Evolutionary conservation across 2,329 filamentous ascomycete species (phyloP).

Genomic region (Talaromyces sp.): DNA sequence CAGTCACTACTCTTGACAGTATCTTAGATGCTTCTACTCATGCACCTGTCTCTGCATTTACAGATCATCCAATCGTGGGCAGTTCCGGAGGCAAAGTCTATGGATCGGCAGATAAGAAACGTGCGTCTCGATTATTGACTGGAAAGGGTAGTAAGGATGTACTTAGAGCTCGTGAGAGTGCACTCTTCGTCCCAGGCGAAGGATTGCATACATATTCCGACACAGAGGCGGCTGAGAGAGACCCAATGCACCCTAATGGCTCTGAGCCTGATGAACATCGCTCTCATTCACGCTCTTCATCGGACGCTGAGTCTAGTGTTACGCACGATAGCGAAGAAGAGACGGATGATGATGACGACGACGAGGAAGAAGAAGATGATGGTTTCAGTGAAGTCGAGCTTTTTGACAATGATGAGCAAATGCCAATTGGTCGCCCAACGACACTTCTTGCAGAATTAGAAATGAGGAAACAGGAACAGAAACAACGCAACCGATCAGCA

Average conservation of each 20-base stretch:
- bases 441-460: constrained; percentile 91
- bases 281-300: constrained; percentile 15
- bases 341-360: constrained; percentile 17
- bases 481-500: constrained; percentile 67
- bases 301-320: constrained; percentile 5
- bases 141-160: constrained; percentile 28
- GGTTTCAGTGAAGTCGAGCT: constrained; percentile 45
- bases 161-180: constrained; percentile 17
- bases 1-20: constrained; percentile 80
- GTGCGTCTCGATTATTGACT: constrained; percentile 19
- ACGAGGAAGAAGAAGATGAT: constrained; percentile 33
- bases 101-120: constrained; percentile 42
- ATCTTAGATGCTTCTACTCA: constrained; percentile 84
- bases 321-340: constrained; percentile 15
- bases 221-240: constrained; percentile 22
- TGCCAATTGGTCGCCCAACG: constrained; percentile 68
- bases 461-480: constrained; percentile 82
- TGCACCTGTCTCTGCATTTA: constrained; percentile 87
- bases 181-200: constrained; percentile 2
- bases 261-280: constrained; percentile 20
- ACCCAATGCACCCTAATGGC: constrained; percentile 8
- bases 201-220: constrained; percentile 1
- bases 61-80: constrained; percentile 78
- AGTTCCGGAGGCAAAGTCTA: constrained; percentile 71
- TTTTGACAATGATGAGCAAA: constrained; percentile 39